Evolutionary conservation across 2,329 filamentous ascomycete species (phyloP).

Genomic region (Dothistroma pini): DNA sequence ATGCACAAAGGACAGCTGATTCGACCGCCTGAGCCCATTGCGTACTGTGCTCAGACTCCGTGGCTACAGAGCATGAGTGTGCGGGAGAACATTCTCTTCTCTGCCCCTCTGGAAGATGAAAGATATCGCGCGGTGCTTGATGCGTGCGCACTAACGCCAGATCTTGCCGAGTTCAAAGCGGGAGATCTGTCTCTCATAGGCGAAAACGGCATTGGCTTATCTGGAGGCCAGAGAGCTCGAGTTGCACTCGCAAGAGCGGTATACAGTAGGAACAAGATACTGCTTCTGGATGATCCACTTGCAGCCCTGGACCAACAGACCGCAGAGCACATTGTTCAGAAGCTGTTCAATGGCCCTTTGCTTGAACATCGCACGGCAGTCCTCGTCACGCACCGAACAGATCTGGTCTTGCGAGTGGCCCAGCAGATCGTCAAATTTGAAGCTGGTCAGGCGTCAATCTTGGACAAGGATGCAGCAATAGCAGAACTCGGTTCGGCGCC

Average conservation of each 20-base stretch:
- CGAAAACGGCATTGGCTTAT: constrained; percentile 46
- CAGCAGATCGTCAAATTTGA: constrained; percentile 68
- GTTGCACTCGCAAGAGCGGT: constrained; percentile 48
- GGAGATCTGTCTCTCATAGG: constrained; percentile 56
- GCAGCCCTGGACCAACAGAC: constrained; percentile 57
- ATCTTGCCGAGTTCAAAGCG: constrained; percentile 60
- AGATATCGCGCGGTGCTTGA: constrained; percentile 67
- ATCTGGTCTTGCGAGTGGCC: constrained; percentile 69
- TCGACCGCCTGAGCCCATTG: constrained; percentile 55
- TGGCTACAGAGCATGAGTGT: constrained; percentile 70
- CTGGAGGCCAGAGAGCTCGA: constrained; percentile 47
- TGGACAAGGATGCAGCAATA: constrained; percentile 25
- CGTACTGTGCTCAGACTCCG: constrained; percentile 62
- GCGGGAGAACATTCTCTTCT: constrained; percentile 65
- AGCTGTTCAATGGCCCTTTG: constrained; percentile 54
- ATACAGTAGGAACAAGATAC: constrained; percentile 44
- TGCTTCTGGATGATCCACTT: constrained; percentile 48
- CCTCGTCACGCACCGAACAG: constrained; percentile 62
- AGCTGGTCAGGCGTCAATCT: constrained; percentile 51
- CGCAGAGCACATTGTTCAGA: constrained; percentile 57
- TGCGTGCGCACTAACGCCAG: constrained; percentile 58
- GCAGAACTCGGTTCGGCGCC: background rate
- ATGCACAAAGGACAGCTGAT: constrained; percentile 49
- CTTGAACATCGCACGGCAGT: constrained; percentile 53
- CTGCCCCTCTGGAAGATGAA: constrained; percentile 62